A percentile compares a stretch with the other conserved stretches of the same genome.
phyloP scores from a whole-genome alignment of 2,329 filamentous ascomycete genomes.

The Boeremia exigua region DNA sequence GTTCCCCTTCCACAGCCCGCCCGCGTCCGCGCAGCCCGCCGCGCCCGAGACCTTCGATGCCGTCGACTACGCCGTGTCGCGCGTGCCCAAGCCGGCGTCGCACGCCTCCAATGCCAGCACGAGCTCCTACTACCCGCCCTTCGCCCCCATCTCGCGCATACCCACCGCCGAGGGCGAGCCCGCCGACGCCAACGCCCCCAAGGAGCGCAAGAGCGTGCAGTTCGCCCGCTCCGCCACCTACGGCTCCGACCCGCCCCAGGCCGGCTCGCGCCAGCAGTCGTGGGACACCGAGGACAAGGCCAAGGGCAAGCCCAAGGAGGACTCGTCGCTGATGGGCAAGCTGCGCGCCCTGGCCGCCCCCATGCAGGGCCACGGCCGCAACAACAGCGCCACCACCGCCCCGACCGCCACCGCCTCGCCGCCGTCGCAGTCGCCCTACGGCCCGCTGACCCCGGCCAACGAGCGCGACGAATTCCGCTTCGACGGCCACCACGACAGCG shows the following conservation, averaged over 20 bases:
- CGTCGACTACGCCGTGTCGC: slow-evolving; percentile 20
- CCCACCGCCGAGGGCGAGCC: slow-evolving; percentile 40
- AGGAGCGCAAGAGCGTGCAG: slow-evolving; percentile 72
- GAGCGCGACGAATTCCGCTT: slow-evolving; percentile 55
- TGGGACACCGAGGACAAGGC: slow-evolving; percentile 68
- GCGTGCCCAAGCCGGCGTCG: slow-evolving; percentile 26
- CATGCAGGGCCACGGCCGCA: slow-evolving; percentile 58
- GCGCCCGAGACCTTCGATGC: slow-evolving; percentile 17
- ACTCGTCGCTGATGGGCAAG: slow-evolving; percentile 76
- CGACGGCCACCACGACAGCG: slow-evolving; percentile 69
- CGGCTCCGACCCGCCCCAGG: slow-evolving; percentile 50
- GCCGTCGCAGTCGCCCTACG: slow-evolving; percentile 48
- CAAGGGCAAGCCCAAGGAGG: slow-evolving; percentile 62
- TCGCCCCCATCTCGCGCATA: slow-evolving; percentile 42
- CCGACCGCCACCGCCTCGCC: slow-evolving; percentile 43
- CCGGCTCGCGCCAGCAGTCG: slow-evolving; percentile 68
- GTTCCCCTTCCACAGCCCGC: slow-evolving; percentile 44
- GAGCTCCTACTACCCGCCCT: slow-evolving; percentile 34
- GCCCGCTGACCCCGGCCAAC: slow-evolving; percentile 55
- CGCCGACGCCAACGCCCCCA: slow-evolving; percentile 34
- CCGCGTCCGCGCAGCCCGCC: slow-evolving; percentile 18
- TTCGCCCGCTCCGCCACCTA: slow-evolving; percentile 63
- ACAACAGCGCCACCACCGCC: slow-evolving; percentile 54
- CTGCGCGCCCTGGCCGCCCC: slow-evolving; percentile 74
- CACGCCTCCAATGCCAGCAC: slow-evolving; percentile 33